Evolutionary conservation across 306 rosid genomes (phyloP).

Genomic region (Sesbania bispinosa): DNA sequence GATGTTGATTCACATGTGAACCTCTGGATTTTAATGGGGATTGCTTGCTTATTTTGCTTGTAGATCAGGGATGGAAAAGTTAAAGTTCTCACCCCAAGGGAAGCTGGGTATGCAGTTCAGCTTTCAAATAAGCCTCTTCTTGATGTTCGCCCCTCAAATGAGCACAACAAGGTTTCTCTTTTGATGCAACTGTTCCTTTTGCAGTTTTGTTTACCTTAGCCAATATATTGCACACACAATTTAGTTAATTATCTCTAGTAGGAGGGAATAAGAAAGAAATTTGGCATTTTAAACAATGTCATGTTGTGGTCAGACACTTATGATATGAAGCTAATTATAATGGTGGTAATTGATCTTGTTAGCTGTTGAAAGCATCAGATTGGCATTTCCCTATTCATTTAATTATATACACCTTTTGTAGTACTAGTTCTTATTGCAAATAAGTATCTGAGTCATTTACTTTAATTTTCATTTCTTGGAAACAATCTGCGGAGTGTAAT

Average conservation of each 20-base stretch:
- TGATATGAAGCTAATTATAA: not conserved
- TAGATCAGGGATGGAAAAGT: constrained; percentile 84
- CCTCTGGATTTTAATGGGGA: not conserved
- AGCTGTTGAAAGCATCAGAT: constrained; percentile 8
- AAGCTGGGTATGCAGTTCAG: constrained; percentile 92
- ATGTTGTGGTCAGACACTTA: not conserved
- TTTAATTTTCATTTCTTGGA: not conserved
- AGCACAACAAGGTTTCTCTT: constrained; percentile 65
- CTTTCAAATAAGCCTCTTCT: constrained; percentile 86
- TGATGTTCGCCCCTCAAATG: constrained; percentile 90
- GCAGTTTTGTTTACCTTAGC: not conserved
- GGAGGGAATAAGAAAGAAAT: not conserved
- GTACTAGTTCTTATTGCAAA: constrained; percentile 1
- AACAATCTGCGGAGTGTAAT: not conserved
- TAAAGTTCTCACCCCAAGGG: constrained; percentile 75
- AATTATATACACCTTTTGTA: not conserved
- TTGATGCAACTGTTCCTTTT: not conserved
- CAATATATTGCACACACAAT: not conserved
- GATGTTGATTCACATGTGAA: not conserved
- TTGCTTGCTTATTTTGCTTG: constrained; percentile 24
- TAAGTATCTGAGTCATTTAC: not conserved
- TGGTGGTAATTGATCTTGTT: not conserved
- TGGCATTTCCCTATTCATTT: not conserved
- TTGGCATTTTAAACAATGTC: constrained; percentile 6
- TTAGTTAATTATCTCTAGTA: not conserved